These are phyloP conservation scores for Podospora pseudopauciseta DNA, from an alignment of 495 filamentous ascomycete genomes.

Conservation along the genomic window DNA sequence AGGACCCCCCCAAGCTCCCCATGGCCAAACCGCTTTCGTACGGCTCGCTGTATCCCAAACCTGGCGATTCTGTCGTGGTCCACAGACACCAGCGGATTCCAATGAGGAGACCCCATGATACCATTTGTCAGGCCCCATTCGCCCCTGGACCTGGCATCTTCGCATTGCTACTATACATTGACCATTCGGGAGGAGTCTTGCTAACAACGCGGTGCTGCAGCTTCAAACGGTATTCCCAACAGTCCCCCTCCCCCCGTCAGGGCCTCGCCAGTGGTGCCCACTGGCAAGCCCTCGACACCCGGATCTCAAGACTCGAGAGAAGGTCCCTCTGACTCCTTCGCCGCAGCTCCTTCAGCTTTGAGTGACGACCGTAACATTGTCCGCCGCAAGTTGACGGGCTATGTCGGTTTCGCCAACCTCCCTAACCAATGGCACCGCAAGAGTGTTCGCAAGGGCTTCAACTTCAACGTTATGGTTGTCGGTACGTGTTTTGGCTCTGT, in stretches of 20 bases:
- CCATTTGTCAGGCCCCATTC: conserved; percentile 35
- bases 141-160: conserved; percentile 20
- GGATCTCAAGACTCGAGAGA: conserved; percentile 46
- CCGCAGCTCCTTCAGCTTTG: conserved; percentile 65
- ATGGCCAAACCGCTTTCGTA: conserved; percentile 44
- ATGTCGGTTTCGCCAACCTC: conserved; percentile 97
- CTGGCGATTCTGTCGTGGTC: conserved; percentile 18
- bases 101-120: conserved; percentile 19
- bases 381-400: conserved; percentile 94
- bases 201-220: conserved; percentile 24
- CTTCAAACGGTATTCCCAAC: conserved; percentile 47
- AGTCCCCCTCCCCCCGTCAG: conserved; percentile 26
- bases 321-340: conserved; percentile 78
- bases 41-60: conserved; percentile 44
- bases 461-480: conserved; percentile 99
- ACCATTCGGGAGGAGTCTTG: background rate
- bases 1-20: conserved; percentile 44
- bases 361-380: conserved; percentile 96
- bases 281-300: conserved; percentile 52
- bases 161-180: background rate
- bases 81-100: conserved; percentile 14
- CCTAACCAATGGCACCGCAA: conserved; percentile 99
- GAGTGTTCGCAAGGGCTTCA: conserved; percentile 99
- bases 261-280: conserved; percentile 37
- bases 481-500: conserved; percentile 54